Base-by-base conservation (phyloP, 305 asterid genomes). In the Rubia tinctorum region DNA sequence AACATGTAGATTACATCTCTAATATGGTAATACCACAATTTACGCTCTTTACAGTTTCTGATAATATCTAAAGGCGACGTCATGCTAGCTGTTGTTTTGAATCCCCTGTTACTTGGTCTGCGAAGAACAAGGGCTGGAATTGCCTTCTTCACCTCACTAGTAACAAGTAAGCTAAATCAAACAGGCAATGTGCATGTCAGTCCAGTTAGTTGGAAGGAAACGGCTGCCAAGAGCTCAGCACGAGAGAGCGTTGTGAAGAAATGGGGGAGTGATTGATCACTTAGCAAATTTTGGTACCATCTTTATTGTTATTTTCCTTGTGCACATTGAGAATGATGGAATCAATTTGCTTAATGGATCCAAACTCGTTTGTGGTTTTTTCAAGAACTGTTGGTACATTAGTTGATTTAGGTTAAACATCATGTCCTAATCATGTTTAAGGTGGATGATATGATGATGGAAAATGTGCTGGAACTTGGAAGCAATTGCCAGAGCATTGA, bases 1-100 rank as follows among this genome's bases (percentile, higher is more conserved):
- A 66, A 7, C 34, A 45, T 68, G 59, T 55, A 40, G 62, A 2
- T 78, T 60, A 60, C 39, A 22, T 23, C n/a, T 64, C 6, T 23
- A 58, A 20, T 76, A n/a, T n/a, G n/a, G n/a, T n/a, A n/a, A n/a
- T n/a, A 71, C 73, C 62, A 4, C 47, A 58, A 56, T 8, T n/a
- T 22, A 40, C 20, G 37, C 27, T 47, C n/a, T 71, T 63, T 64
- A 62, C 91, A 92, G 99, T 92, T 64, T 75, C 82, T 92, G 80
- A 81, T 94, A 45, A 79, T 90, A 73, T 90, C 91, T 5, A 92
- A 92, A 82, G 97, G 98, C 47, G 95, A 90, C 49, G 75, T 88
- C 76, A 73, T 94, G 85, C 83, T 94, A 65, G 99, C 96, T 7
- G 89, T 86, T 56, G 55, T 95, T 74, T 78, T 89, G 86, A 95